phyloP scores from a whole-genome alignment of 208 protist species.

The Trypanosoma lewisi region DNA sequence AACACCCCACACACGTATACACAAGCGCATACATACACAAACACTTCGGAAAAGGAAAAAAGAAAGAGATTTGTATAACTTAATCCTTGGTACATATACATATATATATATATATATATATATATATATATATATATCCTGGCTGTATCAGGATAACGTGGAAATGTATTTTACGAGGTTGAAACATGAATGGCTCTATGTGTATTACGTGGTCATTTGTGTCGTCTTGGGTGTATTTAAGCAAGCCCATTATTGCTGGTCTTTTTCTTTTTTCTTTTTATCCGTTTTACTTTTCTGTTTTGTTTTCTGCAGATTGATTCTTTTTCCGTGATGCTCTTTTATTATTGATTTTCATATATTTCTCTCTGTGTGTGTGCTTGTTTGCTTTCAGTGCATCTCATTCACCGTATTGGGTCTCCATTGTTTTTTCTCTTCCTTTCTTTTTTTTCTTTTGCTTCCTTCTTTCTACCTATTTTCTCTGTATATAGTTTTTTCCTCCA shows the following conservation, averaged over 20 bases:
- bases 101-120: too few species aligned
- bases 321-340: not conserved
- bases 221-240: too few species aligned
- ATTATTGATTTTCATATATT: not conserved
- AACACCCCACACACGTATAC: not conserved
- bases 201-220: too few species aligned
- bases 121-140: too few species aligned
- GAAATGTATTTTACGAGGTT: too few species aligned
- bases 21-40: not conserved
- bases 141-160: too few species aligned
- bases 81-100: too few species aligned
- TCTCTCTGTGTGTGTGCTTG: not conserved
- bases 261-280: not conserved
- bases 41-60: too few species aligned
- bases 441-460: conserved; percentile 2
- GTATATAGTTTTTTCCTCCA: not conserved
- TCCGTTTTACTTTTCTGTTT: not conserved
- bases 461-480: not conserved
- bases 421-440: conserved; percentile 13
- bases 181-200: too few species aligned
- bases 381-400: not conserved
- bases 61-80: too few species aligned
- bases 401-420: not conserved
- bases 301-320: not conserved
- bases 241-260: too few species aligned